phyloP scores from a whole-genome alignment of 139 green algal genomes.

The Chlamydomonas sp. region DNA sequence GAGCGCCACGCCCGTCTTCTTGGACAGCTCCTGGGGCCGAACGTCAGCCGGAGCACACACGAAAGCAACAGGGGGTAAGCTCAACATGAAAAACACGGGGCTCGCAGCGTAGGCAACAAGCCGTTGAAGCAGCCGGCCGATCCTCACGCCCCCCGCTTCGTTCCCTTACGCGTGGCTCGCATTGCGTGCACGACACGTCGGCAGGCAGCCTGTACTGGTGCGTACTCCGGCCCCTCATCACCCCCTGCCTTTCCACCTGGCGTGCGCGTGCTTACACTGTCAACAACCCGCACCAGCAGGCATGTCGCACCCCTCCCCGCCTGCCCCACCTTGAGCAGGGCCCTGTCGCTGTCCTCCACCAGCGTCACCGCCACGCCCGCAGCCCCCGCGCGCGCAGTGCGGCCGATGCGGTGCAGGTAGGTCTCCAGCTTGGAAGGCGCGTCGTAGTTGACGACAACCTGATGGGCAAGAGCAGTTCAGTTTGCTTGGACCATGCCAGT shows the following conservation, averaged over 20 bases:
- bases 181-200: not conserved
- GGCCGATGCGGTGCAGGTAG: constrained; percentile 87
- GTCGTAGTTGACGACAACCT: constrained; percentile 87
- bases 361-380: constrained; percentile 89
- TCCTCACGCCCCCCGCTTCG: too few species aligned
- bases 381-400: constrained; percentile 92
- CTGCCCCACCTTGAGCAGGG: constrained; percentile 86
- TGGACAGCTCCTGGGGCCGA: constrained; percentile 64
- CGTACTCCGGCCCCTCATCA: not conserved
- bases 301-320: not conserved
- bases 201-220: not conserved
- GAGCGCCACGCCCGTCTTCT: constrained; percentile 70
- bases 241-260: not conserved
- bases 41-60: not conserved
- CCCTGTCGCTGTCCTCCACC: constrained; percentile 82
- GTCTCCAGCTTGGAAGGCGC: constrained; percentile 65
- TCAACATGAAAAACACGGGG: too few species aligned
- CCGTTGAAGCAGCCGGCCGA: too few species aligned
- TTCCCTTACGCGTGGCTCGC: too few species aligned
- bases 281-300: not conserved
- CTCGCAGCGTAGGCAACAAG: too few species aligned
- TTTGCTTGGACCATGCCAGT: not conserved
- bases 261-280: not conserved
- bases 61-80: not conserved
- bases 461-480: not conserved